Base-by-base conservation (phyloP, 1,139 yeast genomes). In the Torulaspora globosa region DNA sequence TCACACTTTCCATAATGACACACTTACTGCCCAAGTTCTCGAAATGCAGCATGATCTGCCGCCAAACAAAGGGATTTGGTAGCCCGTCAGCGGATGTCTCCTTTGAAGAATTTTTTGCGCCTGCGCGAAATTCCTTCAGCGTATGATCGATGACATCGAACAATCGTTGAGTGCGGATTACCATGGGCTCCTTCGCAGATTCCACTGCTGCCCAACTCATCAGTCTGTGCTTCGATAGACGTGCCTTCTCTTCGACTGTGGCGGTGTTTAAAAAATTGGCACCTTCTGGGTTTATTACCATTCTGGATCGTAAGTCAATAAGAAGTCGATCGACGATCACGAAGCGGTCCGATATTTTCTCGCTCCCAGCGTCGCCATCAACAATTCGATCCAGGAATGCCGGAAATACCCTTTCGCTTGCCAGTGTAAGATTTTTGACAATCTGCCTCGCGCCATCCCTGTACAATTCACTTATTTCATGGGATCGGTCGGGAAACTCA, bases 381-480 rank as follows among this genome's bases (percentile, higher is more conserved):
- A n/a, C 14, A 36, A 12, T 26, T 14, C 16, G 10, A 8, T 35
- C 36, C 18, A 26, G 30, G 19, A 27, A 33, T 18, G 27, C 37
- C 11, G 43, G 45, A 12, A 47, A 41, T 10, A 38, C 15, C 8
- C 29, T 34, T 12, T 44, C 38, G 14, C 29, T 41, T 12, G 39
- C 36, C 5, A 40, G 41, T 23, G 35, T 28, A 16, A 47, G 26
- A 19, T 41, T 44, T 18, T 18, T 29, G 19, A 18, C 14, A 10
- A 41, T 36, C 11, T 23, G 34, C 12, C 33, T 23, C 21, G 27
- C 30, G 12, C 44, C 36, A 21, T 41, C 40, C 14, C 19, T 30
- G 31, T 35, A 37, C 6, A 44, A 10, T 12, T 2, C n/a, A 3
- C 33, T 21, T 15, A 44, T 8, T 8, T 41, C 43, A 2, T 12